Evolutionary conservation across 1,284 basidiomycete genomes (phyloP).

Genomic region (Puccinia hordei): DNA sequence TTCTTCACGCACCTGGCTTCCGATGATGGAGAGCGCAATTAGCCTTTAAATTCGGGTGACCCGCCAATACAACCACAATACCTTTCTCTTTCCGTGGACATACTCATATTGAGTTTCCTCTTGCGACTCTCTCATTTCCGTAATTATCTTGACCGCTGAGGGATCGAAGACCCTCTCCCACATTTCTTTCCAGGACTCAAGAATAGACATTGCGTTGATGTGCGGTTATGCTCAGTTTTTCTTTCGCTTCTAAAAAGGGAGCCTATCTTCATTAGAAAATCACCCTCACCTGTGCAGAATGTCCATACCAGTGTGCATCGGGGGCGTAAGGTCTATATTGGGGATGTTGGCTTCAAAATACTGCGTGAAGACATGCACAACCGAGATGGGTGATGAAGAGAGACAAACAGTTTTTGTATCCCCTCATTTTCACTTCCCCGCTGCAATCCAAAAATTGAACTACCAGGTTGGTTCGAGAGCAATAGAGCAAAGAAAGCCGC

Average conservation of each 20-base stretch:
- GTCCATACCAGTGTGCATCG: conserved; percentile 20
- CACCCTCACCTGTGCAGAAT: conserved; percentile 17
- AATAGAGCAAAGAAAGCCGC: background rate
- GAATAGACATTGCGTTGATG: background rate
- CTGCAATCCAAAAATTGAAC: conserved; percentile 25
- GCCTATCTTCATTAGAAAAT: background rate
- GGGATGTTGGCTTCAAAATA: background rate
- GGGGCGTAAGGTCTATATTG: conserved; percentile 11
- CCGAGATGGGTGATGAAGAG: background rate
- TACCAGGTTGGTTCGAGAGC: conserved; percentile 32
- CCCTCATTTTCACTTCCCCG: conserved; percentile 15
- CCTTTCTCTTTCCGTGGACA: conserved; percentile 22
- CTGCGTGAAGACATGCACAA: too few relatives aligned
- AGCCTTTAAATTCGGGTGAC: conserved; percentile 24
- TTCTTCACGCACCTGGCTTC: background rate
- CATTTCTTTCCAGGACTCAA: conserved; percentile 16
- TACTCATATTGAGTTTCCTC: conserved; percentile 27
- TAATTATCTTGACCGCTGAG: conserved; percentile 14
- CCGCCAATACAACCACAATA: conserved; percentile 37
- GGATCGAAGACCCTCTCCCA: conserved; percentile 23
- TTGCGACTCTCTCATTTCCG: conserved; percentile 24
- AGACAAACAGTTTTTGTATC: conserved; percentile 21
- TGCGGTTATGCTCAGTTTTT: too few relatives aligned
- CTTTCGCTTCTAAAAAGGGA: background rate
- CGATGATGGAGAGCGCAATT: background rate